These are phyloP conservation scores for Phyllosticta paracitricarpa DNA, from an alignment of 2,329 filamentous ascomycete species.

Conservation along the genomic window DNA sequence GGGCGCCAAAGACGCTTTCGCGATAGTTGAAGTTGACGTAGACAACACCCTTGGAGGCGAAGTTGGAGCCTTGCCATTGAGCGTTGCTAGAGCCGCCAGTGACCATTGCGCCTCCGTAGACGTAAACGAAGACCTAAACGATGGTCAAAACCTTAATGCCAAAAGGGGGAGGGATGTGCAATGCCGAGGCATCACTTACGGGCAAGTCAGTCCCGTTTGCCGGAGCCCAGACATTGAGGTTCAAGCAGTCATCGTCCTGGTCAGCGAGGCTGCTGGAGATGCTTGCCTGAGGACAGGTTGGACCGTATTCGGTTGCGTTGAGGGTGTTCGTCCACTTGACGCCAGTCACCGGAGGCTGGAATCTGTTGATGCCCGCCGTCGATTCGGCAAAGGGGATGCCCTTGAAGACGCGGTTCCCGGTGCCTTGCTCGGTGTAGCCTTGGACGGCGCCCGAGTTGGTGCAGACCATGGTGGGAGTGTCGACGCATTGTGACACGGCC, in stretches of 20 bases:
- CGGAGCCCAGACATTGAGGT: conserved; percentile 25
- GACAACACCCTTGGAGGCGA: conserved; percentile 8
- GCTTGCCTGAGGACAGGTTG: conserved; percentile 9
- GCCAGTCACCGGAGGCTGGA: conserved; percentile 1
- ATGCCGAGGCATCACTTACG: conserved; percentile 11
- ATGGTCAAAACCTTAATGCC: not conserved
- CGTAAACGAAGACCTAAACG: conserved; percentile 31
- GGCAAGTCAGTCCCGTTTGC: conserved; percentile 21
- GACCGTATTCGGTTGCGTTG: conserved; percentile 9
- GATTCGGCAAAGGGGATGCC: conserved; percentile 10
- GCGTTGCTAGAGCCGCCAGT: conserved; percentile 31
- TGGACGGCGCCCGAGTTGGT: conserved; percentile 3
- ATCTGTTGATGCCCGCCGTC: conserved; percentile 6
- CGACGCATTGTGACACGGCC: not conserved
- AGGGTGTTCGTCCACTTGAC: not conserved
- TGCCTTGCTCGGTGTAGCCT: conserved; percentile 2
- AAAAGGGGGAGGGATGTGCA: not conserved
- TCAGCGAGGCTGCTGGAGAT: conserved; percentile 5
- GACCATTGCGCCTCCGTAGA: conserved; percentile 37
- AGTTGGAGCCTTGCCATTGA: conserved; percentile 18
- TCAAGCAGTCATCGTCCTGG: conserved; percentile 23
- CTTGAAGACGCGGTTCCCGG: conserved; percentile 8
- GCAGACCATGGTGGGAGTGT: not conserved
- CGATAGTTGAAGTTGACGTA: conserved; percentile 29
- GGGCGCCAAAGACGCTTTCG: conserved; percentile 10